Conservation (phyloP, 306 rosid genomes). For the Myrica gale region DNA sequence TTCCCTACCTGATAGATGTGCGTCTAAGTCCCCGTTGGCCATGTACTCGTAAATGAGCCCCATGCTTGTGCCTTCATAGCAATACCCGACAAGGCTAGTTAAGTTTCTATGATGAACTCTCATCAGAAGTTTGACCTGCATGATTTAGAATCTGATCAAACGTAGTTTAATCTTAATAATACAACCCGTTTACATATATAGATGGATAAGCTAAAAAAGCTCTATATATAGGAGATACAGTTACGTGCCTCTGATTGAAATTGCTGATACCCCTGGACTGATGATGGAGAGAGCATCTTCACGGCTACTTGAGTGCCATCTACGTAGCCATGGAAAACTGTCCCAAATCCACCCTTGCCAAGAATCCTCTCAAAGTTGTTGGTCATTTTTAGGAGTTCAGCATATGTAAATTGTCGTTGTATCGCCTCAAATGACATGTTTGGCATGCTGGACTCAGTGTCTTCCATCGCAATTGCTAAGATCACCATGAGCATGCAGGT, state of each 20-base stretch:
- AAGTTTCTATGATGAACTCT: slow-evolving; percentile 39
- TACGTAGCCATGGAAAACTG: slow-evolving; percentile 42
- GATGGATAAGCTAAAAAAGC: neutral
- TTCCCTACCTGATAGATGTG: slow-evolving; percentile 36
- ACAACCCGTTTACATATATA: no score
- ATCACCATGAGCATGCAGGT: neutral
- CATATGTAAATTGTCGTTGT: slow-evolving; percentile 36
- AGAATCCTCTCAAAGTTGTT: slow-evolving; percentile 40
- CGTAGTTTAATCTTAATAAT: neutral
- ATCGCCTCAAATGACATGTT: slow-evolving; percentile 10
- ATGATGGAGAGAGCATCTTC: slow-evolving; percentile 47
- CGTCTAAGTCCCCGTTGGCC: slow-evolving; percentile 43
- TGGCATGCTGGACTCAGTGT: neutral
- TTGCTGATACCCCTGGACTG: slow-evolving; percentile 45
- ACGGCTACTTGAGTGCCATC: slow-evolving; percentile 52
- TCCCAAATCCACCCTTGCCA: slow-evolving; percentile 54
- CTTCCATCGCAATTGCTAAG: neutral
- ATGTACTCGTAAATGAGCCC: slow-evolving; percentile 41
- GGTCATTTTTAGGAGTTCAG: slow-evolving; percentile 41
- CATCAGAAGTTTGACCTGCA: slow-evolving; percentile 32
- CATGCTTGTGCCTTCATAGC: slow-evolving; percentile 26
- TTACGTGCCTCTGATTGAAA: slow-evolving; percentile 56
- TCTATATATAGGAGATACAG: neutral
- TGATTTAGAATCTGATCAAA: neutral
- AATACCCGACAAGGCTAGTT: slow-evolving; percentile 39